These are phyloP conservation scores for Cordyceps javanica DNA, from an alignment of 2,329 filamentous ascomycete genomes.

Conservation along the genomic window DNA sequence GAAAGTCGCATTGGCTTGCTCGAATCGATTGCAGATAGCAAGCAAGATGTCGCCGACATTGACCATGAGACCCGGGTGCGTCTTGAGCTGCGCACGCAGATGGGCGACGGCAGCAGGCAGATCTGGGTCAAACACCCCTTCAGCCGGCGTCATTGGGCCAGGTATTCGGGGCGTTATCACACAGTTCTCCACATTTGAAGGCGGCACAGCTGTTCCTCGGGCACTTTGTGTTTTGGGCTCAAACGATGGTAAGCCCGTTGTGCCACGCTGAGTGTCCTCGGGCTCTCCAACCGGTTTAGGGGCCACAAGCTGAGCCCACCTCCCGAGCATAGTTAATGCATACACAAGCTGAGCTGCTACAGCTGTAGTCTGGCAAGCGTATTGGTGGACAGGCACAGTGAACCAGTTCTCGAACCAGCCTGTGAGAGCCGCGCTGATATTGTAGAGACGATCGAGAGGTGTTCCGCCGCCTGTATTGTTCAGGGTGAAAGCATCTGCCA, in stretches of 20 bases:
- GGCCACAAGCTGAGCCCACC: constrained; percentile 43
- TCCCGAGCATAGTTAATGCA: constrained; percentile 42
- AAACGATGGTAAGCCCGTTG: constrained; percentile 6
- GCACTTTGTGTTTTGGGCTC: constrained; percentile 3
- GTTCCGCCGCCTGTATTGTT: constrained; percentile 32
- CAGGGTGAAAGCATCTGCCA: constrained; percentile 37
- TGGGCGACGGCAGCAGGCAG: constrained; percentile 34
- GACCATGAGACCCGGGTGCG: constrained; percentile 38
- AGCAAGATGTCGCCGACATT: constrained; percentile 39
- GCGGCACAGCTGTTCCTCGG: background rate
- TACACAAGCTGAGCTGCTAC: constrained; percentile 42
- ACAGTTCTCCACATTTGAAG: background rate
- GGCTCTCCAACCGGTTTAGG: constrained; percentile 23
- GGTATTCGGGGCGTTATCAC: background rate
- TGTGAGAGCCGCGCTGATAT: constrained; percentile 40
- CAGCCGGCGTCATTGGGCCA: background rate
- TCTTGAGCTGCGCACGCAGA: constrained; percentile 35
- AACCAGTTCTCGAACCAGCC: constrained; percentile 45
- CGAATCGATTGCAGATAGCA: constrained; percentile 35
- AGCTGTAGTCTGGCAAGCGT: constrained; percentile 41
- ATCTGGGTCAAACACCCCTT: constrained; percentile 26
- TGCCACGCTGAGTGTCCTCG: background rate
- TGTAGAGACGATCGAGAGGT: constrained; percentile 44
- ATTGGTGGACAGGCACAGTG: constrained; percentile 34
- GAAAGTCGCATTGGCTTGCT: constrained; percentile 35